Evolutionary conservation across 2,329 filamentous ascomycete species (phyloP), one percentile per base, ranked within the genome.

Genomic region (Colletotrichum chrysophilum): DNA sequence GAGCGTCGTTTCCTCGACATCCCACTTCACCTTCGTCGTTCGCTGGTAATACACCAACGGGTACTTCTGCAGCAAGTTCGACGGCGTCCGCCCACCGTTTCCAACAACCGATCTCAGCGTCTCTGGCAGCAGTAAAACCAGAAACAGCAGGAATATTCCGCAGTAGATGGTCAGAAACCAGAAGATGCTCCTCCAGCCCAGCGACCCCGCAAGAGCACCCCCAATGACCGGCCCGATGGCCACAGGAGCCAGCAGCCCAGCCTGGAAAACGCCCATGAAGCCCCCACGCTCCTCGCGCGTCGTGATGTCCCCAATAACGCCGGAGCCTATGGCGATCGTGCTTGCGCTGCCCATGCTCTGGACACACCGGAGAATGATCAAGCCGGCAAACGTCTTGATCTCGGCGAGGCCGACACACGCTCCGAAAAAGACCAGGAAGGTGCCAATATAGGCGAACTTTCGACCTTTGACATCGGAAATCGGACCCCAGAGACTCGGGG

Each of bases 241-340:
- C 0, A 84, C 80, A 16, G 85, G 87, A 30, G 84, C 83, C 13
- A 83, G 62, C 52, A 75, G 79, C 32, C 81, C 82, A 4, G 79
- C 43, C 62, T 85, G 86, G 64, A 86, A 88, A 77, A 86, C 86
- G 55, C 87, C 90, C 77, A 92, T 88, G 79, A 89, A 90, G 9
- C 85, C 83, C 21, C 90, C 91, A 62, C 92, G 86, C 78, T 93
- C 91, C 0, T 87, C 86, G 2, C 87, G 87, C 0, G 90, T 91
- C 1, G 88, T 88, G 5, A 93, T 85, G 77, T 94, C 92, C 2
- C 88, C 89, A 5, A 93, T 87, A 1, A 93, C 88, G 0, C 88
- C 91, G 3, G 80, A 79, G 7, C 82, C 81, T 18, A 94, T 84
- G 0, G 91, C 88, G 30, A 92, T 86, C 0, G 90, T 92, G 8